Evolutionary conservation across 768 basidiomycete species (phyloP), one percentile per base, ranked within the genome.

Genomic region (Panaeolus cyanescens): DNA sequence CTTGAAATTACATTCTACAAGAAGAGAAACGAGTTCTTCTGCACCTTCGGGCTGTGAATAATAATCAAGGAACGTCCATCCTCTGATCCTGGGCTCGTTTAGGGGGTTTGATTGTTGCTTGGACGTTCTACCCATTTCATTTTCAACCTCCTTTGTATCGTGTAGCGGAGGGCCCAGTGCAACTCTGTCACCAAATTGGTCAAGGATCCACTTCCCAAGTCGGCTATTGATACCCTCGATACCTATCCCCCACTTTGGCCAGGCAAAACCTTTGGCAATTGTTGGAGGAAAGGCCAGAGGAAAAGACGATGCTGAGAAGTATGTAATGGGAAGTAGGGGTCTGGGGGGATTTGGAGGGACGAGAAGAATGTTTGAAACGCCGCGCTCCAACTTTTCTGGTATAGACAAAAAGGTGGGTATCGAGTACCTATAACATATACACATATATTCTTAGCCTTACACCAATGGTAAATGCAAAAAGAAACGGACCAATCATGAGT

Each of bases 211-310:
- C 58, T 75, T 76, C 2, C 83, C 88, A 3, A 93, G 75, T n/a
- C 88, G 81, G 22, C 79, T 80, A 68, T 98, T 98, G 37, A 95
- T 88, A 2, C 95, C 95, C 70, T 92, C 88, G n/a, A 95, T 78
- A 4, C 95, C 95, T 6, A 95, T 68, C 2, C 89, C 88, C 74
- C 82, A 78, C 34, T 80, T 76, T 0, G 93, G 92, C 88, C 88
- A 94, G 13, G 94, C 93, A 67, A 93, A 86, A 0, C 95, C 95
- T 65, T 83, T 84, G 4, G 96, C 92, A 22, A 96, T 79, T 9
- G 81, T 75, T 4, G 89, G 81, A 6, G 95, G 96, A 20, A 90
- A 75, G 0, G 93, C 91, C 13, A 95, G 77, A 1, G 95, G 95
- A 71, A 95, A 83, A 7, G 87, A 87, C 0, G 91, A 79, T 0